Base-by-base conservation (phyloP, 2,329 filamentous ascomycete species). In the Aspergillus neotritici region DNA sequence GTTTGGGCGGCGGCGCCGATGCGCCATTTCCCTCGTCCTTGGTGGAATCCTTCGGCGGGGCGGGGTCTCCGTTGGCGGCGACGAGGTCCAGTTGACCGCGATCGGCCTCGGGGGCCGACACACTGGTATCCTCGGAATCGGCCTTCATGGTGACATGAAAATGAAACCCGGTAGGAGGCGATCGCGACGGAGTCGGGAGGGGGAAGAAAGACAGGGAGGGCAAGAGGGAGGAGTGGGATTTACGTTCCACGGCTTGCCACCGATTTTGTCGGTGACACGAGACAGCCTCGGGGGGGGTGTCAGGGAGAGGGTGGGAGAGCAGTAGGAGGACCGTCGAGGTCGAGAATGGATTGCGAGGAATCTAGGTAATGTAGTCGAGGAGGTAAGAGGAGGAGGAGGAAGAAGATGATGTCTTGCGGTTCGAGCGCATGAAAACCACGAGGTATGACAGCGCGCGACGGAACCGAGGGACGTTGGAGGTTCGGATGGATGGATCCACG, bases 1-100 rank as follows among this genome's bases (percentile, higher is more conserved):
- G 50, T 53, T 71, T 87, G 77, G 64, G 82, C 76, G 68, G 84
- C 69, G 84, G 86, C 69, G 82, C 82, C 45, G 72, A 65, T 51
- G 74, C 69, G 51, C 74, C 69, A 55, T 69, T 66, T 34, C 62
- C 58, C 48, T 72, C 71, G 50, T 74, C 68, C 52, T 68, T 68
- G 44, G 62, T 58, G 52, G 71, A 68, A 43, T 67, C 63, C 60
- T 65, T 67, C 63, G 55, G 51, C 33, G 58, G 70, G 61, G 58
- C 59, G 29, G 55, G 48, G 38, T 58, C 58, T 44, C 67, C 62
- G 33, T 62, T 61, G 50, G 61, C 60, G 40, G 65, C 64, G 39
- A 58, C 61, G 43, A 58, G 55, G 41, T 68, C 65, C 41, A 62
- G 60, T 49, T 69, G 63, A 53, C 61, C 67, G 37, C 58, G 63